Conservation (phyloP, 768 basidiomycete genomes). For the Leucosporidium yakuticum region DNA sequence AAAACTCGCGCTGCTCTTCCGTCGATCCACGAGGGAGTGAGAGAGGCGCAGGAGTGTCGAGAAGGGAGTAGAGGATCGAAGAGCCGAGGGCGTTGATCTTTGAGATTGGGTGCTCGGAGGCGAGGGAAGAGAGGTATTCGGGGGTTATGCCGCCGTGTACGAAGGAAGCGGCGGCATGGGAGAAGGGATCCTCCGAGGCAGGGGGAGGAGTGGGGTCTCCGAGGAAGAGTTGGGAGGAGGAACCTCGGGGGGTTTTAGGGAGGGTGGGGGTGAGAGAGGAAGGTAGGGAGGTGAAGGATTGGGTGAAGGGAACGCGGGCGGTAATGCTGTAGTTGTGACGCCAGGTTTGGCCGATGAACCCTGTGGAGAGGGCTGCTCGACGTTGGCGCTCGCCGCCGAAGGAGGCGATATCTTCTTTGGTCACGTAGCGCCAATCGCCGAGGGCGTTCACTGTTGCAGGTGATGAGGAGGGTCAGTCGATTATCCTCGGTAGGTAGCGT, state of each 20-base stretch:
- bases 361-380: constrained; percentile 27
- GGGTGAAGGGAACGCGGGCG: constrained; percentile 60
- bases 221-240: constrained; percentile 38
- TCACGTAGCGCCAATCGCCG: constrained; percentile 34
- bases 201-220: constrained; percentile 46
- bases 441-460: constrained; percentile 1
- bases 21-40: constrained; percentile 60
- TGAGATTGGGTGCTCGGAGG: constrained; percentile 50
- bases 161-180: constrained; percentile 78
- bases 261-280: constrained; percentile 57
- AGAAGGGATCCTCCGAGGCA: constrained; percentile 54
- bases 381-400: constrained; percentile 29
- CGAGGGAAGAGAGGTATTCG: constrained; percentile 57
- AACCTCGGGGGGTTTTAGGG: constrained; percentile 51
- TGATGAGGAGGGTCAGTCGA: too few species aligned
- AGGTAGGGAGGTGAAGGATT: neutral
- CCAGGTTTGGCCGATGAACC: constrained; percentile 47
- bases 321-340: constrained; percentile 76
- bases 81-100: constrained; percentile 69
- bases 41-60: constrained; percentile 47
- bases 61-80: constrained; percentile 64
- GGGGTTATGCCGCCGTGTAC: constrained; percentile 88
- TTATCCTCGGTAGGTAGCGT: too few species aligned
- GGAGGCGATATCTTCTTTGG: constrained; percentile 19
- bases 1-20: constrained; percentile 62